Evolutionary conservation across 1,284 basidiomycete genomes (phyloP), one percentile per base, ranked within the genome.

Genomic region (Leccinum laetum): DNA sequence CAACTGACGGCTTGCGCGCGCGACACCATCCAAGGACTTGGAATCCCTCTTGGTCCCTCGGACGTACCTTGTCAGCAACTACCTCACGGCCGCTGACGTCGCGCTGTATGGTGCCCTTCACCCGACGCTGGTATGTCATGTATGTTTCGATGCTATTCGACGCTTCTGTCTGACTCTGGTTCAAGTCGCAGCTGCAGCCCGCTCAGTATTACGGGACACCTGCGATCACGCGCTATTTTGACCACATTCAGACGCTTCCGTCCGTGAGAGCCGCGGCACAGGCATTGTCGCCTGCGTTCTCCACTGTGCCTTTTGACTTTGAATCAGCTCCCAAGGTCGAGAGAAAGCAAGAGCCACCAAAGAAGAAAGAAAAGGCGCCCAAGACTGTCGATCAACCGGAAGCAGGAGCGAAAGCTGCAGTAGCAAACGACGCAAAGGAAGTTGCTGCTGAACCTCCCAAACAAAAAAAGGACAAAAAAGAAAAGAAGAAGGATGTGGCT

Each of bases 171-270:
- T 68, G 37, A 69, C 70, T 69, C 32, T 66, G 65, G 58, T 58
- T 41, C 63, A 72, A 94, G 92, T 86, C 89, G 7, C 86, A 87
- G 75, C 78, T 90, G 29, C 84, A 86, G 68, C 81, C 90, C 0
- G 70, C 84, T 24, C 86, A 92, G 76, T 90, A 93, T 80, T 90
- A 91, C 75, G 79, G 88, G 32, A 85, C 87, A 64, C 94, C 96
- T 6, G 86, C 93, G 29, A 79, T 98, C 58, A 92, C 93, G 57
- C 93, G 96, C 61, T 97, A 96, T 84, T 97, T 98, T 75, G 92
- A 96, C 76, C 93, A 97, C 77, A 87, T 98, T 67, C 96, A 98
- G 81, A 84, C 86, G 60, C 83, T 83, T 24, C 82, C 89, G 4
- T 75, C 82, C 46, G 84, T 96, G 35, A 82, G 85, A 39, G 79